Percentiles rank a stretch among this genome's conserved stretches.
phyloP scores from a whole-genome alignment of 2,329 filamentous ascomycete genomes.

The Cercospora beticola region DNA sequence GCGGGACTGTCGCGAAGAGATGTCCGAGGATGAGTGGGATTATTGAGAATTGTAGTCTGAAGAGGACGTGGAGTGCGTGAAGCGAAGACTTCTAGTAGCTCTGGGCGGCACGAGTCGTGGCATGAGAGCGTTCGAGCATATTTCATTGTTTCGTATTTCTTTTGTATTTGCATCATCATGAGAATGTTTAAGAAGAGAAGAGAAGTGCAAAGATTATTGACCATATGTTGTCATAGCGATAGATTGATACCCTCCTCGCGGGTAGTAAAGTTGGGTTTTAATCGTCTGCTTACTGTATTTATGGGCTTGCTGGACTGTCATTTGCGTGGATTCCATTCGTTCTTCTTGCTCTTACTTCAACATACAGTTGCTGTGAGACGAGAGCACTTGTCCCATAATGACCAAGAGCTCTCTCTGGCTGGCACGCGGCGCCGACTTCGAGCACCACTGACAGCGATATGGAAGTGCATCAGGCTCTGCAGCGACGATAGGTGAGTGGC shows the following conservation, averaged over 20 bases:
- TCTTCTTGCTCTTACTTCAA: too few species aligned
- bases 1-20: neutral
- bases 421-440: too few species aligned
- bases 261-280: neutral
- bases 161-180: neutral
- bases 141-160: neutral
- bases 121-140: neutral
- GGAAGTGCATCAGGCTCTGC: too few species aligned
- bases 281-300: neutral
- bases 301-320: neutral
- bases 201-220: neutral
- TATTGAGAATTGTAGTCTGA: neutral
- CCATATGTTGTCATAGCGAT: neutral
- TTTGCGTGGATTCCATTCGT: too few species aligned
- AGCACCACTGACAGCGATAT: too few species aligned
- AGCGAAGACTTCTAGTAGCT: too few species aligned
- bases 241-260: neutral
- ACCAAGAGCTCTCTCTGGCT: neutral
- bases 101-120: too few species aligned
- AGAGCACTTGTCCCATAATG: too few species aligned
- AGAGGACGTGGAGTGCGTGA: conserved; percentile 1
- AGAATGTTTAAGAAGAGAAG: too few species aligned
- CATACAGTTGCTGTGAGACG: too few species aligned
- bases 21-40: conserved; percentile 9
- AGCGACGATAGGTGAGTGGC: too few species aligned